Base-by-base conservation (phyloP, 768 basidiomycete species). In the Boletus bicolor region DNA sequence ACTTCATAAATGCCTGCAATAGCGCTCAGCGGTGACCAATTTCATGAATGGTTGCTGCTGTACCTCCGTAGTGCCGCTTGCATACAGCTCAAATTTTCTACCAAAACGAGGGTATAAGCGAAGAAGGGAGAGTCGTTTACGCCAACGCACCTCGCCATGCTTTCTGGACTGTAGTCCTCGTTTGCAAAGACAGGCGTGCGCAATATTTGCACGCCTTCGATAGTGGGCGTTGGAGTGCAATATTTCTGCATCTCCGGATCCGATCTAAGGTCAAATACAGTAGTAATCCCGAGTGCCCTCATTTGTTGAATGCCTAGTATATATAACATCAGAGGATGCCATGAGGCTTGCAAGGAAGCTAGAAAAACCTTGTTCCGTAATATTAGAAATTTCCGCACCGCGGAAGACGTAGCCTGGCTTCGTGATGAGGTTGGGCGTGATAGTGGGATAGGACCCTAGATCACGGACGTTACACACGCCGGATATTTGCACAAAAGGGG, bases 91-190 rank as follows among this genome's bases (percentile, higher is more conserved):
- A 62, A 84, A 71, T 54, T 49, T 58, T 54, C 64, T 64, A 63
- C 64, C 64, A 53, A 37, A 53, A 17, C 8, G n/a, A 47, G 70
- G 58, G 42, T 46, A 4, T 28, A 39, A 41, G 39, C 36, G 32
- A 49, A 10, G 36, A 39, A 38, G 21, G 24, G 7, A 4, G 42
- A 12, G 56, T 2, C n/a, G 9, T 14, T 38, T 28, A 54, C 46
- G 60, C 64, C 74, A 78, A 84, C 88, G 73, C 74, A 91, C 89
- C 82, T 87, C 63, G 90, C 86, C 82, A 92, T 87, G 73, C 79
- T 82, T 71, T 91, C 86, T 21, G 89, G 89, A 67, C 88, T 90
- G 69, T 91, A 91, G 66, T 92, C 90, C 66, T 85, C 85, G 44
- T 74, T 82, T 62, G 79, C 73, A 57, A 81, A 82, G 50, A 91